phyloP scores from a whole-genome alignment of 2,329 filamentous ascomycete genomes.

The Xylaria sp. region DNA sequence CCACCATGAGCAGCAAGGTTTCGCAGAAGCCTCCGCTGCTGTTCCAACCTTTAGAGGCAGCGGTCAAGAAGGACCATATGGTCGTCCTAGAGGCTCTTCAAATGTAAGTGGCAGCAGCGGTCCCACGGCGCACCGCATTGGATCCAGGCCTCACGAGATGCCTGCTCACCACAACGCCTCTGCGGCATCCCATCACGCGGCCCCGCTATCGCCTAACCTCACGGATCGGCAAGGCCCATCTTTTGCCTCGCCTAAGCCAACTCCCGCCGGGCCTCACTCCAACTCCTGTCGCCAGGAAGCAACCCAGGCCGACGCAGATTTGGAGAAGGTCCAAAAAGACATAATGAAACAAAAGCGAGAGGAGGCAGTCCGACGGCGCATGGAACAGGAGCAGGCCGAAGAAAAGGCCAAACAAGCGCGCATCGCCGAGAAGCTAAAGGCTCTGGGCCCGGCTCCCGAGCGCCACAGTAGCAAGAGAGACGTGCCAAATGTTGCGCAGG shows the following conservation, averaged over 20 bases:
- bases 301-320: conserved; percentile 44
- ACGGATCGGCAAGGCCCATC: conserved; percentile 33
- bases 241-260: conserved; percentile 40
- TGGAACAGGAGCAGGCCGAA: conserved; percentile 65
- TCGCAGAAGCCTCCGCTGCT: conserved; percentile 76
- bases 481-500: conserved; percentile 32
- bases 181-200: conserved; percentile 39
- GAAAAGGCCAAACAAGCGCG: conserved; percentile 67
- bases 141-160: conserved; percentile 40
- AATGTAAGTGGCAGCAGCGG: conserved; percentile 86
- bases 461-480: conserved; percentile 55
- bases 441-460: conserved; percentile 60
- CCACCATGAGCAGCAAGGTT: conserved; percentile 55
- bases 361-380: conserved; percentile 60
- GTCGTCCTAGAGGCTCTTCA: conserved; percentile 77
- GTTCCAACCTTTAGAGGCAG: conserved; percentile 74
- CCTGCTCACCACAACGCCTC: conserved; percentile 34
- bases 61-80: conserved; percentile 61
- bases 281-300: conserved; percentile 31
- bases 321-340: conserved; percentile 59
- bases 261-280: conserved; percentile 38
- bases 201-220: conserved; percentile 26
- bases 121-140: conserved; percentile 54
- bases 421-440: conserved; percentile 66
- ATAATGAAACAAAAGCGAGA: conserved; percentile 69